These are phyloP conservation scores for Xylaria intraflava DNA, from an alignment of 495 filamentous ascomycete species.

Conservation along the genomic window DNA sequence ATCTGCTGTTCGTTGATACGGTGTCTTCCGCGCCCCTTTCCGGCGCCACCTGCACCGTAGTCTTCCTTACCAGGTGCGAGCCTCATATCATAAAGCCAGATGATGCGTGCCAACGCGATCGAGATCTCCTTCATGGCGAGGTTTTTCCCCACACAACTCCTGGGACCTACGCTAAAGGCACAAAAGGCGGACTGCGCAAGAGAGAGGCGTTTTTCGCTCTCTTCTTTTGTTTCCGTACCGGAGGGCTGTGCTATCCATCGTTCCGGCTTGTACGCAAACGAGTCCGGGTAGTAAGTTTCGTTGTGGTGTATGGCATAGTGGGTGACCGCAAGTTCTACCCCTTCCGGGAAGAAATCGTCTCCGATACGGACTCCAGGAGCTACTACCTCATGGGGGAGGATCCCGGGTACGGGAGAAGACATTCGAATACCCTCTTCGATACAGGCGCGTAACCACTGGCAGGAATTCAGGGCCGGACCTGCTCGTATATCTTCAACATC, in stretches of 20 bases:
- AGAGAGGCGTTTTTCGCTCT: background rate
- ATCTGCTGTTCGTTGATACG: conserved; percentile 28
- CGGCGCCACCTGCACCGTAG: conserved; percentile 2
- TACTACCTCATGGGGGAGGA: background rate
- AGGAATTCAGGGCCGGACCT: no score
- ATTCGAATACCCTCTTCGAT: background rate
- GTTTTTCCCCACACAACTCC: conserved; percentile 35
- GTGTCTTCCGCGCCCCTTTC: conserved; percentile 18
- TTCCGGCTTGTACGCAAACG: conserved; percentile 34
- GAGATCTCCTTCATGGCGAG: conserved; percentile 32
- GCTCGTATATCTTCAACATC: no score
- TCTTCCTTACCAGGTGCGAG: conserved; percentile 13
- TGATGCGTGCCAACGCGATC: conserved; percentile 16
- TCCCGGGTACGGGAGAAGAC: background rate
- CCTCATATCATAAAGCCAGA: conserved; percentile 21
- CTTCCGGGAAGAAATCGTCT: background rate
- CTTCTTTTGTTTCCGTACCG: background rate
- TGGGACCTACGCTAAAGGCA: conserved; percentile 35
- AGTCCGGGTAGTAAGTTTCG: conserved; percentile 28
- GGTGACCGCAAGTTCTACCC: conserved; percentile 27
- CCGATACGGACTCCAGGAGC: background rate
- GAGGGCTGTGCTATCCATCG: conserved; percentile 27
- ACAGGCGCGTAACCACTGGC: background rate
- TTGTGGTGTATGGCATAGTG: conserved; percentile 36
- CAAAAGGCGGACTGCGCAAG: conserved; percentile 17